These are phyloP conservation scores for Poa pratensis DNA, from an alignment of 176 grass and related monocot species.

Conservation along the genomic window DNA sequence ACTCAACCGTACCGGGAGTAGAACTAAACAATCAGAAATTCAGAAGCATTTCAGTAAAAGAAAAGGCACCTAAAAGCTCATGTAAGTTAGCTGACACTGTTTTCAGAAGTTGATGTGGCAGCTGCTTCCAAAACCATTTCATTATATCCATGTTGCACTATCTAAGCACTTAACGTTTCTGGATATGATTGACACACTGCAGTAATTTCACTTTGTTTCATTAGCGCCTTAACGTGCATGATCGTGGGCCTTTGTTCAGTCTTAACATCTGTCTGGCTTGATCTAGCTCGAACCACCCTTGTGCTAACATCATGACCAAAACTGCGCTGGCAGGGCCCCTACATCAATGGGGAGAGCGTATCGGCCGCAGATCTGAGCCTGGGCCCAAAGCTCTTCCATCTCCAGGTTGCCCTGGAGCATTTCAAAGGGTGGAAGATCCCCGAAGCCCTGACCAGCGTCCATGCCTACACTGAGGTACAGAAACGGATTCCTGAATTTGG, in stretches of 20 bases:
- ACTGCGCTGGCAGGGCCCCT: constrained; percentile 85
- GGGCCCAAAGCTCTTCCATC: constrained; percentile 85
- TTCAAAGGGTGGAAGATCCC: constrained; percentile 96
- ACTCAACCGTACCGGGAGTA: too few relatives aligned
- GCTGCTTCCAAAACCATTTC: constrained; percentile 8
- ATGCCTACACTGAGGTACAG: constrained; percentile 75
- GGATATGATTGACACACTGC: constrained; percentile 14
- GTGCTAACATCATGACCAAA: not conserved
- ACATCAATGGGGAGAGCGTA: constrained; percentile 64
- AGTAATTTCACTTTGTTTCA: not conserved
- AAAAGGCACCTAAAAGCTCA: constrained; percentile 67
- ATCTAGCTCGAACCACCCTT: not conserved
- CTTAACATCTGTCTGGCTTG: constrained; percentile 22
- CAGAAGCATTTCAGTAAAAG: too few relatives aligned
- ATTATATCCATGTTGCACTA: not conserved
- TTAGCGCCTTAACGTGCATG: not conserved
- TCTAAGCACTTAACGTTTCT: constrained; percentile 26
- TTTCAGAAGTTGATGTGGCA: not conserved
- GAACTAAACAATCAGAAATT: too few relatives aligned
- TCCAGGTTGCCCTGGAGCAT: constrained; percentile 65
- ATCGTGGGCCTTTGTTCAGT: not conserved
- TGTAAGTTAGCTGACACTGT: constrained; percentile 46
- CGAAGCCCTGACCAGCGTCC: constrained; percentile 62
- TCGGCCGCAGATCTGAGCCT: constrained; percentile 72
- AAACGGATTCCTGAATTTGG: not conserved